phyloP scores from a whole-genome alignment of 2,329 filamentous ascomycete genomes.

The Dactylellina haptotyla region DNA sequence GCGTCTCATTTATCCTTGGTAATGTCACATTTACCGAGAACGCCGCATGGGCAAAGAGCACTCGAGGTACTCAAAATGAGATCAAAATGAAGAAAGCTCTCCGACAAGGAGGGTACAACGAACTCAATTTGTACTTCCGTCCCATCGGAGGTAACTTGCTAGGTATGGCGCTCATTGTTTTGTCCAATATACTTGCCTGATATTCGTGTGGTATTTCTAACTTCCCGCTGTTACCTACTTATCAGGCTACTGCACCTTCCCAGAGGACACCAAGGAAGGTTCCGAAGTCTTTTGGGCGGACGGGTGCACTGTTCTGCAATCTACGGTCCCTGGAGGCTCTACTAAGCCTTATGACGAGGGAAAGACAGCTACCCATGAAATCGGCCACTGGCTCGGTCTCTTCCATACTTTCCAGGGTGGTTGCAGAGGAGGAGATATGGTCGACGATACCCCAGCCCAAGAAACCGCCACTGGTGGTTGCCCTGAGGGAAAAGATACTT shows the following conservation, averaged over 20 bases:
- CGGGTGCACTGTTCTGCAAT: constrained; percentile 40
- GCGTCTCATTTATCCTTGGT: constrained; percentile 14
- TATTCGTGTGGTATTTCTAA: too few species aligned
- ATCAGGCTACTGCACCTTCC: constrained; percentile 42
- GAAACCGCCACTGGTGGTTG: constrained; percentile 57
- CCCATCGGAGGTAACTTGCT: constrained; percentile 15
- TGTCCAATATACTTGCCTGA: too few species aligned
- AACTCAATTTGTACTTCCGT: constrained; percentile 28
- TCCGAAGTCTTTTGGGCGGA: constrained; percentile 26
- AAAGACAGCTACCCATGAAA: constrained; percentile 59
- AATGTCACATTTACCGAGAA: constrained; percentile 22
- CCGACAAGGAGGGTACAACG: constrained; percentile 19
- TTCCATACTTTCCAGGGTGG: constrained; percentile 60
- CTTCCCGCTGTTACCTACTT: too few species aligned
- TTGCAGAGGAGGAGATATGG: constrained; percentile 57
- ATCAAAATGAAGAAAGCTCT: constrained; percentile 15
- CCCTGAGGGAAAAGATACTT: constrained; percentile 58
- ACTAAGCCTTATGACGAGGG: constrained; percentile 20
- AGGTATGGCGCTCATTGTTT: background rate
- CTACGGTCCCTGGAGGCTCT: constrained; percentile 17
- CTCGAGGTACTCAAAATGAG: background rate
- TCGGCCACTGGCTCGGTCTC: constrained; percentile 60
- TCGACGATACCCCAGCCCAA: constrained; percentile 59
- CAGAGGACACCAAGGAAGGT: background rate
- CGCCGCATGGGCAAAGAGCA: constrained; percentile 8